Evolutionary conservation across 2,329 filamentous ascomycete species (phyloP), one percentile per base, ranked within the genome.

Genomic region (Pseudogymnoascus sp.): DNA sequence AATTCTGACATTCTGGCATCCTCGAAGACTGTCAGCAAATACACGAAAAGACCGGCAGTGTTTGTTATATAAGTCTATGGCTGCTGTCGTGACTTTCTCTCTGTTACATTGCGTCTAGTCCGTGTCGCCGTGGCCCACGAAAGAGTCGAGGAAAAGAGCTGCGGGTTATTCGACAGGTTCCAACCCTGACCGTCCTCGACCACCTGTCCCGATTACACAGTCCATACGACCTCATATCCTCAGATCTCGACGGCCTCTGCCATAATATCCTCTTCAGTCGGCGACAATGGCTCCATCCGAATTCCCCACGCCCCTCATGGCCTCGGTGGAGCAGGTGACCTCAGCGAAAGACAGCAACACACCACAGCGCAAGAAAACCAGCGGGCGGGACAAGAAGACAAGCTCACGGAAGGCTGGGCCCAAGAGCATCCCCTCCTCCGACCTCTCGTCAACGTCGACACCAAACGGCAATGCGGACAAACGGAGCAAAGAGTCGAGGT

Each of bases 401-500:
- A 55, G 49, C 49, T 35, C 49, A 22, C n/a, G 28, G 22, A 55
- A 55, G 16, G n/a, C 49, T 55, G 49, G 28, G 5, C 8, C 28
- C n/a, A 55, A 33, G 49, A 55, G 49, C 25, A 5, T 30, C 14
- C 7, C n/a, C 9, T 33, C 49, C 25, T 35, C n/a, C 3, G 49
- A 55, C 9, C 28, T 55, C 28, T 35, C n/a, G n/a, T 6, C 16
- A 7, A 19, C 28, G 2, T 35, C 28, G 9, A 55, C 9, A 35
- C 49, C 49, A 11, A 55, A 55, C 28, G 49, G 16, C n/a, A 19
- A 55, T 22, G 28, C 9, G 3, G 28, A 55, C 9, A 16, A 12
- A 19, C 38, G 59, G 16, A 60, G 62, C 60, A 62, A 70, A 62
- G 49, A 55, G 16, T 71, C 71, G 30, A 71, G 70, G 8, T 72